A percentile compares a stretch with the other conserved stretches of the same genome.
Conservation (phyloP, 805 yeast genomes). For the Lipomyces japonicus region DNA sequence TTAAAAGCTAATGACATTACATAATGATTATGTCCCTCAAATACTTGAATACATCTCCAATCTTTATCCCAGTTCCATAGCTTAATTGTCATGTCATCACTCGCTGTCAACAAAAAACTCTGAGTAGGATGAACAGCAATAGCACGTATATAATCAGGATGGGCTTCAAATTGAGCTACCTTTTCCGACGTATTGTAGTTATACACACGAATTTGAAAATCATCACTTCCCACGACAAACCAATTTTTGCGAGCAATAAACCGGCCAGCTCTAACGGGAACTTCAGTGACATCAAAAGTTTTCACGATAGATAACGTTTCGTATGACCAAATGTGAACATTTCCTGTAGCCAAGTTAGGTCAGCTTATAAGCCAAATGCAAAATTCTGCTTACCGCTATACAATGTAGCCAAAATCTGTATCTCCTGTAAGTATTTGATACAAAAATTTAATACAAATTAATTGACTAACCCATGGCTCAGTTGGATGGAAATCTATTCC, state of each 20-base stretch:
- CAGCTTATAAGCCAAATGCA: not conserved
- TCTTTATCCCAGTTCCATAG: conserved; percentile 97
- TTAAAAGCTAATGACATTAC: conserved; percentile 93
- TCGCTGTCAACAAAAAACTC: conserved; percentile 81
- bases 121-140: conserved; percentile 92
- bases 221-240: conserved; percentile 95
- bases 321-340: conserved; percentile 89
- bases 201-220: conserved; percentile 87
- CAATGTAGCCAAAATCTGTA: conserved; percentile 30
- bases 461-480: conserved; percentile 78
- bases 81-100: conserved; percentile 87
- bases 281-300: conserved; percentile 89
- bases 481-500: conserved; percentile 97
- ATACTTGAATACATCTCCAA: conserved; percentile 86
- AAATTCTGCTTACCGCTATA: conserved; percentile 30
- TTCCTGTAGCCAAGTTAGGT: conserved; percentile 55
- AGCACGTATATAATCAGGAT: conserved; percentile 92
- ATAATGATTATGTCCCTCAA: conserved; percentile 94
- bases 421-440: not conserved
- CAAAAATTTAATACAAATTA: not conserved
- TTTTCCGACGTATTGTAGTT: conserved; percentile 95
- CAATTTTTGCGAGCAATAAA: conserved; percentile 95
- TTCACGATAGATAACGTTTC: conserved; percentile 74
- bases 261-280: conserved; percentile 93
- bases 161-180: conserved; percentile 93